Base-by-base conservation (phyloP, 371 early-diverging fungal species). In the Rhizopus arrhizus region DNA sequence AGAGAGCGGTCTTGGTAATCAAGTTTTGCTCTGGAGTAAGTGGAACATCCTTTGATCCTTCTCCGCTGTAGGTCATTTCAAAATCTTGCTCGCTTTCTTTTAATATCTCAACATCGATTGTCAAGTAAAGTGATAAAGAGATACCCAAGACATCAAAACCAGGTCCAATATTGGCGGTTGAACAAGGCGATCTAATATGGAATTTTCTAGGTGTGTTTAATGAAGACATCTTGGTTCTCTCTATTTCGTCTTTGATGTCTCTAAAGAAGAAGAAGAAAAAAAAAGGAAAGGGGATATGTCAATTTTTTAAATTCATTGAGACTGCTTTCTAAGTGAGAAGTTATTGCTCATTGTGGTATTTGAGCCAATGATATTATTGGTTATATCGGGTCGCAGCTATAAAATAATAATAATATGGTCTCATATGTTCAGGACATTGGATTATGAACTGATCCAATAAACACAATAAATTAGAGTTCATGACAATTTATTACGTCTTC, bases 111-210 rank as follows among this genome's bases (percentile, higher is more conserved):
- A 86, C 89, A 38, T 83, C 82, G 15, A 98, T 73, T 2, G 85
- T 84, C 59, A 97, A 79, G 73, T 90, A 89, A 42, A 96, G 80
- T 4, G 92, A 90, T 34, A 95, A 86, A 9, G 95, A 91, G 15
- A 95, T 82, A 43, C 99, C 99, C 53, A 98, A 84, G 32, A 89
- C 89, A 76, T 98, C 98, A 65, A 95, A 98, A 35, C 98, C 98
- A 7, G 97, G 97, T 8, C 99, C 99, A 58, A 98, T 87, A 76
- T 98, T 98, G 62, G 99, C 92, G 10, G 97, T 89, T 7, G 97
- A 94, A 41, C 92, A 91, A 1, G 99, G 98, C 40, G 97, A 95
- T 36, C 78, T 65, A 72, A 96, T 91, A 51, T 72, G 83, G 70
- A 90, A 85, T 57, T 78, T 78, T 57, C 80, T 74, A 56, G 76